Evolutionary conservation across 306 rosid species (phyloP), one percentile per base, ranked within the genome.

Genomic region (Trifolium fragiferum): DNA sequence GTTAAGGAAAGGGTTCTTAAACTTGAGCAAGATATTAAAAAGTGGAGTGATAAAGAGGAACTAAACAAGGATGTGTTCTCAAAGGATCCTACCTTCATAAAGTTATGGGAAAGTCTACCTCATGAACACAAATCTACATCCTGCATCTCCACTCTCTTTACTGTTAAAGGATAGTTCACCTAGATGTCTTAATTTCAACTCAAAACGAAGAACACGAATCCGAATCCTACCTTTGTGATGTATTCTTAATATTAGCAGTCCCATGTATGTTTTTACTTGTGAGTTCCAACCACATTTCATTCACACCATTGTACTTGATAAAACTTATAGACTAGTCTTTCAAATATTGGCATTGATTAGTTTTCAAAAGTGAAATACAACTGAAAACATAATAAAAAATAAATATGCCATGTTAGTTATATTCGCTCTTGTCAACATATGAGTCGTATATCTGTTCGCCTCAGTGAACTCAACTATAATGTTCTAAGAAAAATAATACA

Each of bases 41-140:
- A 55, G 3, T 91, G 98, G 97, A n/a, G 5, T 59, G 12, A 46
- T 0, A 7, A 20, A 0, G 1, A 21, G 1, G 75, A 5, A 55
- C 37, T 85, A 1, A 75, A 47, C 23, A 78, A 38, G 54, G 89
- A 89, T 27, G 86, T 87, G 30, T 78, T 93, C 60, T 19, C 79
- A 12, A 35, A 47, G 67, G 81, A 75, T 4, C 84, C 98, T 18
- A 85, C 84, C 23, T 83, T 89, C 38, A 38, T 63, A 19, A 71
- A 46, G 63, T 84, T 87, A 85, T 86, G 90, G 90, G 79, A 76
- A 2, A 18, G 7, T 19, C 92, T 91, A 5, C 87, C 87, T 15
- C 13, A 18, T 3, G 44, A 78, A 6, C 80, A 83, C 49, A 81
- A 73, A 70, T 46, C 30, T 21, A 27, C 12, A 16, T 79, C 87